Evolutionary conservation across 108 stramenopile genomes (phyloP).

Genomic region (Craspedostauros australis): DNA sequence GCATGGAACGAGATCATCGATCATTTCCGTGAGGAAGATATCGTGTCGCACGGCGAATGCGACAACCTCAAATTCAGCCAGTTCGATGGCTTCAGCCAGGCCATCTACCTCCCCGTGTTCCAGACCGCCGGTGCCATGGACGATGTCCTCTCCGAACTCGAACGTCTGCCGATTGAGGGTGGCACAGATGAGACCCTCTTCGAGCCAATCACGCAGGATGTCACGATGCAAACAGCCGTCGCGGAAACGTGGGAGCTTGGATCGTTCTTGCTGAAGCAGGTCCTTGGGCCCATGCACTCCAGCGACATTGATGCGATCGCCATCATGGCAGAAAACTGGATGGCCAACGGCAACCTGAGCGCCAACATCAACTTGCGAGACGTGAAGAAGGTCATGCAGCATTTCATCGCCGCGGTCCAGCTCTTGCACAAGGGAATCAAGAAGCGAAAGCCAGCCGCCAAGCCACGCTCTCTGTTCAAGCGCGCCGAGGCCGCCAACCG

Average conservation of each 20-base stretch:
- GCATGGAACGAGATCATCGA: conserved; percentile 98
- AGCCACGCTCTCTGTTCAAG: conserved; percentile 33
- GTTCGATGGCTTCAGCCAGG: conserved; percentile 92
- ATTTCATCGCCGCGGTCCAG: conserved; percentile 56
- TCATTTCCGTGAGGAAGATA: conserved; percentile 86
- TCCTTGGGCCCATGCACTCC: conserved; percentile 82
- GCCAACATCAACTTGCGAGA: conserved; percentile 54
- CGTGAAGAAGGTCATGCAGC: conserved; percentile 46
- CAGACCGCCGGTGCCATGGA: conserved; percentile 96
- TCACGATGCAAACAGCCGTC: conserved; percentile 90
- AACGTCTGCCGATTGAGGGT: conserved; percentile 54
- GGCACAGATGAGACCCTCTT: conserved; percentile 68
- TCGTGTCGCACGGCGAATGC: conserved; percentile 88
- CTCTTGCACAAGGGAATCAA: conserved; percentile 69
- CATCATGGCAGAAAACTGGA: conserved; percentile 68
- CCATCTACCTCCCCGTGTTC: conserved; percentile 95
- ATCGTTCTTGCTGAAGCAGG: conserved; percentile 58
- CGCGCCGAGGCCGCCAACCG: conserved; percentile 2
- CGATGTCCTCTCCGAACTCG: conserved; percentile 74
- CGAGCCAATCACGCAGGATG: conserved; percentile 76
- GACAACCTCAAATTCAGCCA: conserved; percentile 91
- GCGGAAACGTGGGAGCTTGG: conserved; percentile 96
- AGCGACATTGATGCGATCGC: conserved; percentile 70
- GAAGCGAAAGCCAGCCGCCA: conserved; percentile 61
- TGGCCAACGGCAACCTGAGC: conserved; percentile 56